Percentiles rank a stretch among this genome's conserved stretches.
phyloP scores from a whole-genome alignment of 495 filamentous ascomycete species.

The Halenospora varia region DNA sequence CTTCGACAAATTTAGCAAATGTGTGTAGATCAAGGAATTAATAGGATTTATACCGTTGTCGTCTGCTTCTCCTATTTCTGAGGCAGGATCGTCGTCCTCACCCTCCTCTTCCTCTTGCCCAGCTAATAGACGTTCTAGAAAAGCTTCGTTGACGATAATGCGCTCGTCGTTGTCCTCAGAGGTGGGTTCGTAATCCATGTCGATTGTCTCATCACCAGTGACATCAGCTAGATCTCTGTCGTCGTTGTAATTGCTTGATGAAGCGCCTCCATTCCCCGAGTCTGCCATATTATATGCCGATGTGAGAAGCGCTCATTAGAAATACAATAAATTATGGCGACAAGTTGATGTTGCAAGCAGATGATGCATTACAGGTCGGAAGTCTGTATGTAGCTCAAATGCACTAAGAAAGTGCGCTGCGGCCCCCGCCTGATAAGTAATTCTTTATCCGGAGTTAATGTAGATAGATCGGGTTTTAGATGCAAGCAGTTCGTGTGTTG shows the following conservation, averaged over 20 bases:
- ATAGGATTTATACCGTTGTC: constrained; percentile 12
- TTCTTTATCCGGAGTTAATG: not conserved
- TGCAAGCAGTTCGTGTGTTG: not conserved
- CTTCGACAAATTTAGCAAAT: not conserved
- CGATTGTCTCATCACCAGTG: constrained; percentile 2
- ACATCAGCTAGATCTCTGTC: not conserved
- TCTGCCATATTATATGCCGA: no score
- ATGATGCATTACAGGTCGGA: not conserved
- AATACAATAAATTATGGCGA: no score
- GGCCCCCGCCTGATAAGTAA: constrained; percentile 1
- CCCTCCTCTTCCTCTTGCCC: constrained; percentile 10
- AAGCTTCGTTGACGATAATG: constrained; percentile 12
- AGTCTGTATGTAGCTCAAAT: not conserved
- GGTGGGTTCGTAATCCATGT: constrained; percentile 27
- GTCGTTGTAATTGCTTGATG: not conserved
- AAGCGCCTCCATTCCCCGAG: constrained; percentile 1
- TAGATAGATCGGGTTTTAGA: not conserved
- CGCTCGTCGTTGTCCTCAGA: constrained; percentile 12
- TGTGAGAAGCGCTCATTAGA: no score
- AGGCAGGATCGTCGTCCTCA: constrained; percentile 18
- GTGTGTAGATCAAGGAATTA: not conserved
- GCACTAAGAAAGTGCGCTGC: not conserved
- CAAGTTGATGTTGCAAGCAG: not conserved
- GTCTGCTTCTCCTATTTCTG: constrained; percentile 15
- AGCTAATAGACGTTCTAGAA: constrained; percentile 2